Evolutionary conservation across 2,329 filamentous ascomycete species (phyloP), one percentile per base, ranked within the genome.

Genomic region (Sphaerulina musiva): DNA sequence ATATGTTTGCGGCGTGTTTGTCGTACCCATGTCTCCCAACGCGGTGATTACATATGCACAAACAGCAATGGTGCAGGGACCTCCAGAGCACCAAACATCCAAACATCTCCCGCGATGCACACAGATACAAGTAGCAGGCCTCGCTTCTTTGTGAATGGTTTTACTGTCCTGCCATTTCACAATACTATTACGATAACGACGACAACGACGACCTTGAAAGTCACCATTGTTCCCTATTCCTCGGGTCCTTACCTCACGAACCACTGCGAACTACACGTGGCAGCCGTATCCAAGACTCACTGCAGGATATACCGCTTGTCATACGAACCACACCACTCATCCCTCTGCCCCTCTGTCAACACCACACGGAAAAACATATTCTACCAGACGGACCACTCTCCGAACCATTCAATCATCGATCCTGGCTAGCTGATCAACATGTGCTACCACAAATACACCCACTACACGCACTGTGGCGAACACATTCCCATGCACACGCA

Each of bases 401-500:
- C 48, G 31, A 45, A 10, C 31, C 17, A 14, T 38, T 31, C 48
- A 26, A 7, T 32, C 40, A 50, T 17, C 17, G 3, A 20, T 20
- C 20, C 20, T 20, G 20, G 3, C 20, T 20, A 4, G 20, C 20
- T 20, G 20, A 4, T 4, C 20, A 20, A 20, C 17, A 67, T 68
- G 66, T 68, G 66, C 53, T 66, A 63, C 59, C 66, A 68, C 62
- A 61, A 63, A 46, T 67, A 69, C 60, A 69, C 66, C 10, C 66
- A 69, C 53, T 67, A 62, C 58, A 48, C 52, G 9, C 54, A 59
- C 26, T 67, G 66, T 57, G 54, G 48, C 12, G 47, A 59, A 17
- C 64, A 66, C 50, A 53, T 67, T 5, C 63, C 65, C 1, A 64
- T 69, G 39, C 65, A 67, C 54, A 67, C 64, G 4, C 64, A 68